Base-by-base conservation (phyloP, 306 rosid species). In the Prunus padus region DNA sequence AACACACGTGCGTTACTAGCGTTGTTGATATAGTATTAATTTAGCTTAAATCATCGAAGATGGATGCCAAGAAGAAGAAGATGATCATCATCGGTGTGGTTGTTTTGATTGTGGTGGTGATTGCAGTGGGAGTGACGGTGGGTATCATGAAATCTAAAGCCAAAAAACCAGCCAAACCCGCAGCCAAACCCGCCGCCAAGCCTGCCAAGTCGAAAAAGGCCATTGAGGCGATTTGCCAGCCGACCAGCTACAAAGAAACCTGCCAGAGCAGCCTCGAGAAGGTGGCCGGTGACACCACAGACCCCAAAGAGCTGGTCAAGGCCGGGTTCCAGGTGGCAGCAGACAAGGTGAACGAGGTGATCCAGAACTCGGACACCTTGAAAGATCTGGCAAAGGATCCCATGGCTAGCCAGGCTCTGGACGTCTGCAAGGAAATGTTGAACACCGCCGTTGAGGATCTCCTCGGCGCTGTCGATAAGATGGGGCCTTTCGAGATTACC, bases 391-490 rank as follows among this genome's bases (percentile, higher is more conserved):
- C 72, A 11, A 79, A 75, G 5, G 98, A 93, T 31, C 63, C 83
- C 46, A 82, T 65, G 78, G 69, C 89, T 8, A 87, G 54, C 71
- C 78, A 84, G 37, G 97, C 97, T 0, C 22, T 91, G 5, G 78
- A 77, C 2, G 77, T 77, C 15, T 93, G 96, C 69, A 77, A 65
- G 1, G 91, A 87, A 65, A 79, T 93, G 0, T 60, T 91, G 23
- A 77, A 79, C 0, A 83, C 81, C 8, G 89, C 91, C 0, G 50
- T 93, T 11, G 87, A 80, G n/a, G 90, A 85, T 10, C 69, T 93
- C 2, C 16, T 71, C 0, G 67, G 55, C 1, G 91, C 97, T 0
- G 46, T 82, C 4, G 33, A 76, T 0, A 67, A 49, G 40, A 16
- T 89, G 23, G 86, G 88, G 0, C 37, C 49, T 0, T 86, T 88